Conservation (phyloP, 805 yeast species). For the Candida maesae region DNA sequence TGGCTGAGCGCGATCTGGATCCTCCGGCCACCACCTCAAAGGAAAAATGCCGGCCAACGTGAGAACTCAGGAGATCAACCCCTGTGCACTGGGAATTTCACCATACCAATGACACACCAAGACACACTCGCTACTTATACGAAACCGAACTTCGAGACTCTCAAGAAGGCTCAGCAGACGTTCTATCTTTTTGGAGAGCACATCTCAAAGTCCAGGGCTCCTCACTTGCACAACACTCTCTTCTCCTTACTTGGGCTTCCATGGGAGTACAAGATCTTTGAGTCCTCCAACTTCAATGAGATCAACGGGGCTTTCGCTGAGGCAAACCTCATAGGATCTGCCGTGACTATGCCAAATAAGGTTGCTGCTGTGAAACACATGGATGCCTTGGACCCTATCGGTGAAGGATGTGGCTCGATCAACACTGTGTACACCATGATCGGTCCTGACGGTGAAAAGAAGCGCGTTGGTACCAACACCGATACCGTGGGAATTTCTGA, state of each 20-base stretch:
- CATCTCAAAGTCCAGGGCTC: conserved; percentile 23
- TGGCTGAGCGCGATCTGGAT: conserved; percentile 6
- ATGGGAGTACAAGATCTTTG: conserved; percentile 23
- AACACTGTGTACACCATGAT: conserved; percentile 24
- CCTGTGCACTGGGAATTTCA: no score
- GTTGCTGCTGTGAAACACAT: conserved; percentile 20
- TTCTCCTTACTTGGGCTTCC: conserved; percentile 17
- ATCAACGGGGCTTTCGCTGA: conserved; percentile 13
- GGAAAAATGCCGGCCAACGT: no score
- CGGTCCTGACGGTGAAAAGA: conserved; percentile 4
- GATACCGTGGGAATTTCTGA: conserved; percentile 26
- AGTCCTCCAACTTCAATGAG: conserved; percentile 18
- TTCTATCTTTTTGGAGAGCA: conserved; percentile 26
- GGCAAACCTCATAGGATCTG: conserved; percentile 20
- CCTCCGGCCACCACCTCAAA: background rate
- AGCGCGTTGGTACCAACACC: conserved; percentile 25
- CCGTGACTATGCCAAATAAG: conserved; percentile 27
- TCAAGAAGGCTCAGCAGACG: conserved; percentile 7
- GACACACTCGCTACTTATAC: background rate
- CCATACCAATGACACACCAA: conserved; percentile 6
- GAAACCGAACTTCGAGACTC: conserved; percentile 5
- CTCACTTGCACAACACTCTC: conserved; percentile 22
- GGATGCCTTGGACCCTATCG: conserved; percentile 22
- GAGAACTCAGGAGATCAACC: no score
- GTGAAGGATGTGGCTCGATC: conserved; percentile 26